phyloP scores from a whole-genome alignment of 805 yeast genomes.

The Sugiyamaella chiloensis region DNA sequence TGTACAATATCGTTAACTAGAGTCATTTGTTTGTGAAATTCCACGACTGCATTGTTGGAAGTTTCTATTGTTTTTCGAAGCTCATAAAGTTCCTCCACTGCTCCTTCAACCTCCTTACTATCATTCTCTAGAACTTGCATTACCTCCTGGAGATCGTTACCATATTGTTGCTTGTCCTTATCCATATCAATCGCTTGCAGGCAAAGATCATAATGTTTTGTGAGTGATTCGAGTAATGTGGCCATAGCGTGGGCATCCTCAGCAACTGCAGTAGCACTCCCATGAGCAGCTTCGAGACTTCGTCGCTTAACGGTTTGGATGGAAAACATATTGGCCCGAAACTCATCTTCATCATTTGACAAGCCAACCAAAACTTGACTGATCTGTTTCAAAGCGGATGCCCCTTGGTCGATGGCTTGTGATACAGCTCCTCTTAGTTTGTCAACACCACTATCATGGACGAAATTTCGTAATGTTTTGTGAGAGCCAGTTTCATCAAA shows the following conservation, averaged over 20 bases:
- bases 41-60: slow-evolving; percentile 20
- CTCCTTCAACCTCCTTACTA: slow-evolving; percentile 34
- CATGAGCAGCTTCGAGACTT: slow-evolving; percentile 28
- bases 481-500: slow-evolving; percentile 23
- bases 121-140: slow-evolving; percentile 48
- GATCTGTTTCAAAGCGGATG: slow-evolving; percentile 15
- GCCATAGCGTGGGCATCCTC: slow-evolving; percentile 64
- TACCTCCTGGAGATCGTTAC: slow-evolving; percentile 47
- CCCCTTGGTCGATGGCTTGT: slow-evolving; percentile 36
- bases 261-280: slow-evolving; percentile 27
- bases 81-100: slow-evolving; percentile 26
- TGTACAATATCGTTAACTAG: slow-evolving; percentile 27
- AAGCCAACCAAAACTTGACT: slow-evolving; percentile 31
- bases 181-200: slow-evolving; percentile 42
- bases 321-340: slow-evolving; percentile 16
- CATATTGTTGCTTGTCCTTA: slow-evolving; percentile 30
- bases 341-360: slow-evolving; percentile 11
- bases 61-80: slow-evolving; percentile 21
- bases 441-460: slow-evolving; percentile 42
- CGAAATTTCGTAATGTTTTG: slow-evolving; percentile 44
- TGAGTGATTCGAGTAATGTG: slow-evolving; percentile 61
- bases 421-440: slow-evolving; percentile 30
- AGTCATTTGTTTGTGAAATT: slow-evolving; percentile 25
- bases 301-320: slow-evolving; percentile 22
- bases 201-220: slow-evolving; percentile 83